Evolutionary conservation across 306 rosid genomes (phyloP).

Genomic region (Rosa lucieae): DNA sequence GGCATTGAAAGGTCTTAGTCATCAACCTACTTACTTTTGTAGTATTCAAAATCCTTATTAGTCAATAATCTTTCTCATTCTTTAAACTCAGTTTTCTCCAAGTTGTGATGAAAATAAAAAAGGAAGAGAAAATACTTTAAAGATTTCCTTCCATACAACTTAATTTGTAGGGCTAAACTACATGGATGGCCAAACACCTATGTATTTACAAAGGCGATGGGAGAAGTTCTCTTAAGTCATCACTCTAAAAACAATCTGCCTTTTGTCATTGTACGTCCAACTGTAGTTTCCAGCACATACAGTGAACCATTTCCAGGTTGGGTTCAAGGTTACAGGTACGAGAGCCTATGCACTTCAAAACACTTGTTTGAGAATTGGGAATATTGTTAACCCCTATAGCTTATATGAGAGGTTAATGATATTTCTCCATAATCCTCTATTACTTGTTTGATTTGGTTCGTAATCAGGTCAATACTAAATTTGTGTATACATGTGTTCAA

Average conservation of each 20-base stretch:
- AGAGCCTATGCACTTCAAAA: neutral
- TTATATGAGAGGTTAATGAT: neutral
- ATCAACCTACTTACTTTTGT: neutral
- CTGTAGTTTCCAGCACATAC: conserved; percentile 22
- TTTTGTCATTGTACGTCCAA: conserved; percentile 27
- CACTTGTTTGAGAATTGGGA: neutral
- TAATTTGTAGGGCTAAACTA: conserved; percentile 20
- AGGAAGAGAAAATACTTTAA: neutral
- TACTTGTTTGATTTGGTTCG: neutral
- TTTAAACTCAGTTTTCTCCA: neutral
- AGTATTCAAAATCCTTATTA: too few species aligned
- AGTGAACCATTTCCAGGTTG: conserved; percentile 44
- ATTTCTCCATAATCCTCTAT: neutral
- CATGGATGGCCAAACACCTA: conserved; percentile 49
- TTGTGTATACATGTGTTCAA: neutral
- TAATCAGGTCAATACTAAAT: neutral
- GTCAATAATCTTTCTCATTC: neutral
- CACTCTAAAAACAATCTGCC: conserved; percentile 18
- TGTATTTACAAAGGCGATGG: conserved; percentile 43
- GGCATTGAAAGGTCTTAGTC: conserved; percentile 26
- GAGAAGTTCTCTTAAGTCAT: conserved; percentile 35
- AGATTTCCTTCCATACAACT: too few species aligned
- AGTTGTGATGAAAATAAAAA: neutral
- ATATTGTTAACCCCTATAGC: neutral
- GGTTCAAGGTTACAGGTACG: conserved; percentile 45